Percentiles rank a stretch among this genome's conserved stretches.
Evolutionary conservation across 1,139 yeast genomes (phyloP).

Genomic region (Hyphopichia fennica): DNA sequence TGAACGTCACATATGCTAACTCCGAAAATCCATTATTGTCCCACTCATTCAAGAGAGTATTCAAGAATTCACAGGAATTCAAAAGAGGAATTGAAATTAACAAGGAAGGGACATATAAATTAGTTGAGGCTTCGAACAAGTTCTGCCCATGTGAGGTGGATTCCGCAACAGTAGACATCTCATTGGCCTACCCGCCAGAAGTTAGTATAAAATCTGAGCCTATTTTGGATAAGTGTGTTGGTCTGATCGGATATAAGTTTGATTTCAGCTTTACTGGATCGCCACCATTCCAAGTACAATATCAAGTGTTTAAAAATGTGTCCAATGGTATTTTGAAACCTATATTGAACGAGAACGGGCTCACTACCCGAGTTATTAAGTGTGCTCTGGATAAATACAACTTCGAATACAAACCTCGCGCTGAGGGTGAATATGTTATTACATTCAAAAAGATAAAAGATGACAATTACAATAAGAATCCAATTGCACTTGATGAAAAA

Average conservation of each 20-base stretch:
- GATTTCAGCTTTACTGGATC: conserved; percentile 73
- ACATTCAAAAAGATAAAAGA: conserved; percentile 63
- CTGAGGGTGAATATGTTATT: conserved; percentile 79
- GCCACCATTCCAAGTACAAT: conserved; percentile 74
- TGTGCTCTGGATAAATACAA: conserved; percentile 28
- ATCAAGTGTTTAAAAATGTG: conserved; percentile 54
- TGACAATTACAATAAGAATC: conserved; percentile 42
- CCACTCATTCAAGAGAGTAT: conserved; percentile 33
- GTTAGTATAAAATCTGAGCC: conserved; percentile 56
- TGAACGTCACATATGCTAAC: conserved; percentile 34
- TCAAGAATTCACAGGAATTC: conserved; percentile 31
- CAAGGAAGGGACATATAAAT: conserved; percentile 62
- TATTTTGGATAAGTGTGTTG: conserved; percentile 84
- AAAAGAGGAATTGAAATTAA: conserved; percentile 38
- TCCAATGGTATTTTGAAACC: conserved; percentile 33
- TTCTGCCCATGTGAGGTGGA: conserved; percentile 66
- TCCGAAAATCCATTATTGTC: conserved; percentile 23
- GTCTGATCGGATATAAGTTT: conserved; percentile 77
- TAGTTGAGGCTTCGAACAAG: conserved; percentile 53
- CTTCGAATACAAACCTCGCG: conserved; percentile 71
- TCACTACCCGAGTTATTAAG: conserved; percentile 21
- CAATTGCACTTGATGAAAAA: conserved; percentile 31
- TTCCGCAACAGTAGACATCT: conserved; percentile 16
- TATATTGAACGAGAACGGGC: conserved; percentile 32
- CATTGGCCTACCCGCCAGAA: conserved; percentile 45